Evolutionary conservation across 306 rosid species (phyloP).

Genomic region (Datisca glomerata): DNA sequence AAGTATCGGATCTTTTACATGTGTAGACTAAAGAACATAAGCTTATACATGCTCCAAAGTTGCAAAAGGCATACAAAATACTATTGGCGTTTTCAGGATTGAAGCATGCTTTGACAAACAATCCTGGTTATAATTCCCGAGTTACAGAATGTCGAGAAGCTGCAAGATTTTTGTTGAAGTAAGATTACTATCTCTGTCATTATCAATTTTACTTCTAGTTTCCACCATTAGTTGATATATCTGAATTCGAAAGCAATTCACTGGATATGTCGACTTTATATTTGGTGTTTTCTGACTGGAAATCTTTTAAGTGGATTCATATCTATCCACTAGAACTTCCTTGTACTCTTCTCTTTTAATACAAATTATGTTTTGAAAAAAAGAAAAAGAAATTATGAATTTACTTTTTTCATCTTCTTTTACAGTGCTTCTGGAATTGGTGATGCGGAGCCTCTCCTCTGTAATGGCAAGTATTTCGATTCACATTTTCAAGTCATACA

Average conservation of each 20-base stretch:
- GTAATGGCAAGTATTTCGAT: constrained; percentile 52
- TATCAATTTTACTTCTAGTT: neutral
- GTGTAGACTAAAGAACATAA: constrained; percentile 66
- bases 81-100: constrained; percentile 88
- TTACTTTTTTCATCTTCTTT: constrained; percentile 14
- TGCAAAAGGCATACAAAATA: constrained; percentile 44
- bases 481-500: constrained; percentile 15
- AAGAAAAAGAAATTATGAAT: neutral
- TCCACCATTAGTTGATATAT: neutral
- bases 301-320: no score
- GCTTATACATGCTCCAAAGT: constrained; percentile 40
- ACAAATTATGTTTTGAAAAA: neutral
- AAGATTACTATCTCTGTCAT: constrained; percentile 14
- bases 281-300: no score
- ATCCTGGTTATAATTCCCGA: constrained; percentile 81
- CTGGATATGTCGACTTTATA: no score
- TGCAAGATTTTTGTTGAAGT: constrained; percentile 64
- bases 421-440: constrained; percentile 58
- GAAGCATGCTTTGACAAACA: constrained; percentile 65
- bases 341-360: no score
- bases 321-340: no score
- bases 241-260: no score
- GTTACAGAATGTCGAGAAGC: constrained; percentile 89
- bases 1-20: neutral
- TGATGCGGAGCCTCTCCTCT: constrained; percentile 43